These are phyloP conservation scores for Mortierella sp. DNA, from an alignment of 371 early-diverging fungal genomes.

Conservation along the genomic window DNA sequence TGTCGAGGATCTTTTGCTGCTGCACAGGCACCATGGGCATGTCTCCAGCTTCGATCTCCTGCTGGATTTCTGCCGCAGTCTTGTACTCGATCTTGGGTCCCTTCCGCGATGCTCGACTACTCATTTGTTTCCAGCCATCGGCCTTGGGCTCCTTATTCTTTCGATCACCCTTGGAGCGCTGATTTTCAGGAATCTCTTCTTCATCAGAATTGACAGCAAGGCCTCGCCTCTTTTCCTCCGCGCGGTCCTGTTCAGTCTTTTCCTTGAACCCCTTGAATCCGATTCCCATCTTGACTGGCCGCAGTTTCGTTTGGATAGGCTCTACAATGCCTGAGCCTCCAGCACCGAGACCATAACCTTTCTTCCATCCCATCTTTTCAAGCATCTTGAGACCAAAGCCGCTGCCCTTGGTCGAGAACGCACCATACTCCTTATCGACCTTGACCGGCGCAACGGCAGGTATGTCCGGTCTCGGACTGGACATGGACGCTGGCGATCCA, in stretches of 20 bases:
- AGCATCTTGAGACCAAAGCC: conserved; percentile 85
- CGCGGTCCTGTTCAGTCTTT: conserved; percentile 64
- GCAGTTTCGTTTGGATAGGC: conserved; percentile 87
- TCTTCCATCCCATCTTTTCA: conserved; percentile 84
- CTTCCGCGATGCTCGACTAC: conserved; percentile 39
- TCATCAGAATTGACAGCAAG: conserved; percentile 32
- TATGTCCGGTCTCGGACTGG: conserved; percentile 24
- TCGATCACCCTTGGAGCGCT: conserved; percentile 10
- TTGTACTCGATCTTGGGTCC: conserved; percentile 72
- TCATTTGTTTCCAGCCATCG: conserved; percentile 49
- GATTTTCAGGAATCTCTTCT: conserved; percentile 18
- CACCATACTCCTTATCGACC: conserved; percentile 80
- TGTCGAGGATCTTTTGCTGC: conserved; percentile 82
- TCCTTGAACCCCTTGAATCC: conserved; percentile 82
- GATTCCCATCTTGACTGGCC: conserved; percentile 87
- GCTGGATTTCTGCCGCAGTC: conserved; percentile 77
- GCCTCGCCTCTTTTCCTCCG: conserved; percentile 57
- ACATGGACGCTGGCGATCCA: conserved; percentile 19
- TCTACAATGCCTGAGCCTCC: conserved; percentile 87
- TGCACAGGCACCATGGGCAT: conserved; percentile 38
- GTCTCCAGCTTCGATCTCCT: conserved; percentile 63
- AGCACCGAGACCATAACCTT: conserved; percentile 83
- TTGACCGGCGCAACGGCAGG: conserved; percentile 46
- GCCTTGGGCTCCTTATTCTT: conserved; percentile 19
- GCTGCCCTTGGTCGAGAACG: conserved; percentile 77